Conservation (phyloP, 31 red algal species). For the Endocladia muricata region DNA sequence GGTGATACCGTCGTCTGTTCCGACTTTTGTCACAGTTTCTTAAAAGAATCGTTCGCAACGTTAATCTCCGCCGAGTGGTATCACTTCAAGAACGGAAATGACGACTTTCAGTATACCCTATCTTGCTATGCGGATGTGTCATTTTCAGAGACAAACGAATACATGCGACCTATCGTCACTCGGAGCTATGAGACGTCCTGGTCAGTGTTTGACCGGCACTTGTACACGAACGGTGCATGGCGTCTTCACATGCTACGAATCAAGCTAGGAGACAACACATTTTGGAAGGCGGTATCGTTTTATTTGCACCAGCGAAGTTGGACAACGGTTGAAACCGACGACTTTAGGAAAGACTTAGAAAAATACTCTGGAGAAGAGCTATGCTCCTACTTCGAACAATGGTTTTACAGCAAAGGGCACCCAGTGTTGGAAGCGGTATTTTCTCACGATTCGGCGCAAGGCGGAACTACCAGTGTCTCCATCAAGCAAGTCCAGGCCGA, state of each 20-base stretch:
- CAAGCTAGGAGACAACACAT: slow-evolving; percentile 46
- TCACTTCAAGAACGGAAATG: slow-evolving; percentile 39
- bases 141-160: slow-evolving; percentile 37
- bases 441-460: slow-evolving; percentile 39
- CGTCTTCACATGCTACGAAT: slow-evolving; percentile 65
- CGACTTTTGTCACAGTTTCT: slow-evolving; percentile 54
- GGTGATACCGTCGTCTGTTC: slow-evolving; percentile 60
- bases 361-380: slow-evolving; percentile 38
- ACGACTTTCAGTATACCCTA: slow-evolving; percentile 49
- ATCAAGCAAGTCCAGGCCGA: slow-evolving; percentile 54
- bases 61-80: slow-evolving; percentile 60
- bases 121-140: slow-evolving; percentile 39
- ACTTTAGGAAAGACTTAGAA: slow-evolving; percentile 66
- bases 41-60: slow-evolving; percentile 65
- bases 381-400: slow-evolving; percentile 73
- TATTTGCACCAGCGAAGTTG: slow-evolving; percentile 50
- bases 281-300: slow-evolving; percentile 43
- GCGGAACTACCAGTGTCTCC: slow-evolving; percentile 26
- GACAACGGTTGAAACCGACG: slow-evolving; percentile 67
- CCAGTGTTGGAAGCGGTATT: slow-evolving; percentile 48
- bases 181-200: slow-evolving; percentile 49
- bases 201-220: slow-evolving; percentile 60
- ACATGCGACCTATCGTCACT: slow-evolving; percentile 57
- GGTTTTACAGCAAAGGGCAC: slow-evolving; percentile 67
- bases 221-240: slow-evolving; percentile 71